phyloP scores from a whole-genome alignment of 176 grass and related monocot genomes.

The Secale cereale region DNA sequence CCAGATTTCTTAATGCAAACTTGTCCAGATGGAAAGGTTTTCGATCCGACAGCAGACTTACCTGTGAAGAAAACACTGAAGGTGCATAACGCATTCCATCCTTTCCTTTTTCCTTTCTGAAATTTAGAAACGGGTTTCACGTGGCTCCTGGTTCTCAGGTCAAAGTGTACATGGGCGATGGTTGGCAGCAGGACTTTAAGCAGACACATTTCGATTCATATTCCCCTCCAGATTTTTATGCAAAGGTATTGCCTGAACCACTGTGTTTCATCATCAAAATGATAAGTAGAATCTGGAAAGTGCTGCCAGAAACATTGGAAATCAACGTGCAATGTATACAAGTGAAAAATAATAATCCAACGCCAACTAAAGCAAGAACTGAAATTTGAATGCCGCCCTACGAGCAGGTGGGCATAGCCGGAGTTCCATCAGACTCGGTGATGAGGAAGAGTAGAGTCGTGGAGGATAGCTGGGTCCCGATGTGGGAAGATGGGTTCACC shows the following conservation, averaged over 20 bases:
- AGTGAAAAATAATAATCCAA: not conserved
- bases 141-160: slow-evolving; percentile 39
- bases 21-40: slow-evolving; percentile 73
- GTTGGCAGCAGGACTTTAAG: slow-evolving; percentile 81
- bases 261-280: not conserved
- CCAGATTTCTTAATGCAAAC: slow-evolving; percentile 85
- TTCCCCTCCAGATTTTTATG: slow-evolving; percentile 95
- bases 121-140: slow-evolving; percentile 11
- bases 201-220: slow-evolving; percentile 80
- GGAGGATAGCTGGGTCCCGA: slow-evolving; percentile 83
- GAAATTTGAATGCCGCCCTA: not conserved
- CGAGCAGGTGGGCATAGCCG: slow-evolving; percentile 84
- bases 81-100: not conserved
- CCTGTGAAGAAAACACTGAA: slow-evolving; percentile 73
- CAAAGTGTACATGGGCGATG: slow-evolving; percentile 94
- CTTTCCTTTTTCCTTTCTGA: not conserved
- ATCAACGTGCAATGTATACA: not conserved
- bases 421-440: slow-evolving; percentile 79
- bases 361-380: not conserved
- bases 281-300: slow-evolving; percentile 18
- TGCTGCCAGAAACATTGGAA: not conserved
- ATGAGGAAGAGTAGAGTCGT: slow-evolving; percentile 88
- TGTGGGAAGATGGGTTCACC: slow-evolving; percentile 77
- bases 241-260: slow-evolving; percentile 41
- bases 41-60: slow-evolving; percentile 67